A percentile compares a stretch with the other conserved stretches of the same genome.
These are phyloP conservation scores for Talaromyces proteolyticus DNA, from an alignment of 495 filamentous ascomycete genomes.

Conservation along the genomic window DNA sequence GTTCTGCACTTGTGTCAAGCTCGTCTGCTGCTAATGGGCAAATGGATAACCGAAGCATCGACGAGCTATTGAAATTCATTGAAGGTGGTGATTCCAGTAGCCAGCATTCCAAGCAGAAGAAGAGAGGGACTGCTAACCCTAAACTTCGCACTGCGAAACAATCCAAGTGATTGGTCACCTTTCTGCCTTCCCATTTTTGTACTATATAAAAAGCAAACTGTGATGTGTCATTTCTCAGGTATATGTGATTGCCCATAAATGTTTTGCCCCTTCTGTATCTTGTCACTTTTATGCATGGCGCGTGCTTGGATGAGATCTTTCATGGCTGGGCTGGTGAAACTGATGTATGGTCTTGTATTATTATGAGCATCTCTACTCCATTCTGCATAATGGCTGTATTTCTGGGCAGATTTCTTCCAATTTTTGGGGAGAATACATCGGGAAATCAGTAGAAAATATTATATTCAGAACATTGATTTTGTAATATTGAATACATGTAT, in stretches of 20 bases:
- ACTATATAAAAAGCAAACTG: conserved; percentile 3
- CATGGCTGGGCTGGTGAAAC: neutral
- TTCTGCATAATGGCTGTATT: neutral
- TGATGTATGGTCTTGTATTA: conserved; percentile 6
- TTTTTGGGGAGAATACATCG: too few species aligned
- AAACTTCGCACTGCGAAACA: conserved; percentile 55
- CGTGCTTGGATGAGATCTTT: conserved; percentile 3
- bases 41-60: conserved; percentile 71
- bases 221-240: neutral
- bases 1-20: conserved; percentile 32
- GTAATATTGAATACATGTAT: too few species aligned
- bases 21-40: conserved; percentile 21
- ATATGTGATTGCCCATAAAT: neutral
- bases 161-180: conserved; percentile 11
- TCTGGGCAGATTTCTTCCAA: neutral
- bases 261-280: neutral
- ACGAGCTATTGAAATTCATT: conserved; percentile 83
- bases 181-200: neutral
- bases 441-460: too few species aligned
- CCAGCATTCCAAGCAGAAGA: conserved; percentile 53
- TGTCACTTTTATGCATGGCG: conserved; percentile 6
- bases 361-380: conserved; percentile 8
- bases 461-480: too few species aligned
- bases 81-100: conserved; percentile 61
- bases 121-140: conserved; percentile 65